Base-by-base conservation (phyloP, 2,329 filamentous ascomycete genomes). In the Epichloe uncinata region DNA sequence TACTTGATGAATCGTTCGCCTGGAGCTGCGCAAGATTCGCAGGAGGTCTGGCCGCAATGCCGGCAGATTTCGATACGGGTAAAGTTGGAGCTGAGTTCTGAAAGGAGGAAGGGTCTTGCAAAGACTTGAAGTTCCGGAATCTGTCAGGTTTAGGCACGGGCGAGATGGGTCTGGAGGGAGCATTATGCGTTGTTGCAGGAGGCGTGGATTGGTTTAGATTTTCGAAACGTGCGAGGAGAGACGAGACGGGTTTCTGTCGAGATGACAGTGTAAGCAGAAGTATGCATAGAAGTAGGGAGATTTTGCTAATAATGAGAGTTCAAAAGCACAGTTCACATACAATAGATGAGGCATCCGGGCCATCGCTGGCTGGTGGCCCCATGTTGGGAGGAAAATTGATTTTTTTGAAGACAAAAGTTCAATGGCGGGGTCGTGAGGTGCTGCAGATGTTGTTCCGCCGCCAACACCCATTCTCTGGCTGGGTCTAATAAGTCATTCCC, bases 141-240 rank as follows among this genome's bases (percentile, higher is more conserved):
- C 63, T 64, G 22, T 70, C 69, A 30, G 73, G 69, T 55, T 72
- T 75, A 33, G 66, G 65, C 30, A 62, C 61, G 50, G 70, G 62
- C 47, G 66, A 69, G 45, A 67, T 63, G n/a, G 65, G 56, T 54
- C 62, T 61, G 45, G 62, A 58, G 16, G 60, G 55, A 45, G 60
- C 55, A 45, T 57, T 55, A 47, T 53, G 52, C 40, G 59, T 30
- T 41, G 45, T 49, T 49, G 55, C 46, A 50, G 47, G 53, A 53
- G 55, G 42, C 4, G 54, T 34, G 48, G 54, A 52, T 49, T 57
- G 60, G 53, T 60, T 61, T 57, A 91, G 81, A 62, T 84, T 87
- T 71, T 93, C 87, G 64, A 91, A 93, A 59, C 85, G 82, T 55
- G 85, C 87, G 54, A 83, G 78, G 53, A 93, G 73, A 47, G 86